Evolutionary conservation across 75 land plant genomes (phyloP).

Genomic region (Selaginella tamariscina): DNA sequence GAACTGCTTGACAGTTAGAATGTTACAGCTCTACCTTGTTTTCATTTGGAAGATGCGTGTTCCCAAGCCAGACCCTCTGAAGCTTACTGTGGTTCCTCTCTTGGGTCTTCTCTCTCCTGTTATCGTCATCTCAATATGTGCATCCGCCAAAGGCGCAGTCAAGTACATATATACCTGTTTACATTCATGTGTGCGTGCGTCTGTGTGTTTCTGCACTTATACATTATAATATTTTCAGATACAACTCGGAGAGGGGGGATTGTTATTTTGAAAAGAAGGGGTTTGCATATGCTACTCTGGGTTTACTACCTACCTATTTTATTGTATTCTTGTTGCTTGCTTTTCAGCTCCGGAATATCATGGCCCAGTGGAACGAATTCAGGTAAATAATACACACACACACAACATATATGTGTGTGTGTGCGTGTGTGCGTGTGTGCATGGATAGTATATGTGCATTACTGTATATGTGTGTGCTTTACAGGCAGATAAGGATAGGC

Average conservation of each 20-base stretch:
- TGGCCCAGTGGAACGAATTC: slow-evolving; percentile 29
- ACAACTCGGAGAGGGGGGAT: not conserved
- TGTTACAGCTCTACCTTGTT: slow-evolving; percentile 12
- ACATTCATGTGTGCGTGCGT: not conserved
- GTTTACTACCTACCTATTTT: slow-evolving; percentile 14
- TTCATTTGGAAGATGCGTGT: slow-evolving; percentile 6
- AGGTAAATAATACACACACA: slow-evolving; percentile 9
- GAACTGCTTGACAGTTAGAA: slow-evolving; percentile 21
- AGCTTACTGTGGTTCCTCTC: not conserved
- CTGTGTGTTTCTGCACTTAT: no score
- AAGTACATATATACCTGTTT: not conserved
- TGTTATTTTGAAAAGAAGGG: slow-evolving; percentile 4
- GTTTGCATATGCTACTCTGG: not conserved
- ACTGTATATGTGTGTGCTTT: not conserved
- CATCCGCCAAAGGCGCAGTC: not conserved
- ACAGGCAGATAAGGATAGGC: slow-evolving; percentile 30
- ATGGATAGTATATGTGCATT: no score
- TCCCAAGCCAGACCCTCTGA: not conserved
- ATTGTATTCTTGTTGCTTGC: slow-evolving; percentile 21
- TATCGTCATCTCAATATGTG: not conserved
- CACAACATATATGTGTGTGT: not conserved
- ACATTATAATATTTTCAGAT: no score
- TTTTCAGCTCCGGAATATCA: slow-evolving; percentile 23
- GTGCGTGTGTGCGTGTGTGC: no score
- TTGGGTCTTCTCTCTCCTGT: not conserved